Percentiles rank a stretch among this genome's conserved stretches.
Conservation (phyloP, 2,329 filamentous ascomycete genomes). For the Hypoxylon sp. region DNA sequence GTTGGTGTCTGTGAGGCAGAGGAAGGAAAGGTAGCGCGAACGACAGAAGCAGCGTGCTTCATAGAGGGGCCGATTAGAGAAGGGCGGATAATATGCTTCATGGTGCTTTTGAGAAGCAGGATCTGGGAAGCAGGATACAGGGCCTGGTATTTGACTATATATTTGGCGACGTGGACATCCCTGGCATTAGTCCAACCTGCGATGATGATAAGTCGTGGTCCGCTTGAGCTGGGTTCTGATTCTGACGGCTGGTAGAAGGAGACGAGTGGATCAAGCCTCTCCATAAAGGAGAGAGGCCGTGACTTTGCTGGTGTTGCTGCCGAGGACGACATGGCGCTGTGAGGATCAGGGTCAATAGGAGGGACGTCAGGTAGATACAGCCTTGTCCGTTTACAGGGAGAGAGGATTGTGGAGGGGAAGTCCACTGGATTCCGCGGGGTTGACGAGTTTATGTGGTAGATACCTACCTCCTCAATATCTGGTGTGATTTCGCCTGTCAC, state of each 20-base stretch:
- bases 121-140: conserved; percentile 42
- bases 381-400: too few relatives aligned
- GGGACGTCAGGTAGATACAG: too few relatives aligned
- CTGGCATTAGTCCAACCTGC: conserved; percentile 47
- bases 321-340: conserved; percentile 10
- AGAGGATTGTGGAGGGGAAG: too few relatives aligned
- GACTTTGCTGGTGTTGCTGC: conserved; percentile 1
- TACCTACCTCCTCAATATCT: too few relatives aligned
- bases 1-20: too few relatives aligned
- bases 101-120: conserved; percentile 11
- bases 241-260: conserved; percentile 7
- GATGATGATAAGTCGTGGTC: conserved; percentile 45
- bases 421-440: too few relatives aligned
- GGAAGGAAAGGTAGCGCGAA: background rate
- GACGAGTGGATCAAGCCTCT: background rate
- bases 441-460: too few relatives aligned
- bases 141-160: conserved; percentile 43
- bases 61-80: background rate
- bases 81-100: background rate
- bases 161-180: conserved; percentile 47
- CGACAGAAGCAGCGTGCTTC: conserved; percentile 5
- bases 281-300: conserved; percentile 9
- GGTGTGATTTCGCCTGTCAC: too few relatives aligned
- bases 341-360: too few relatives aligned
- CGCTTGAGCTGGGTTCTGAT: background rate